These are phyloP conservation scores for Lasiodiplodia theobromae DNA, from an alignment of 2,329 filamentous ascomycete genomes.

Conservation along the genomic window DNA sequence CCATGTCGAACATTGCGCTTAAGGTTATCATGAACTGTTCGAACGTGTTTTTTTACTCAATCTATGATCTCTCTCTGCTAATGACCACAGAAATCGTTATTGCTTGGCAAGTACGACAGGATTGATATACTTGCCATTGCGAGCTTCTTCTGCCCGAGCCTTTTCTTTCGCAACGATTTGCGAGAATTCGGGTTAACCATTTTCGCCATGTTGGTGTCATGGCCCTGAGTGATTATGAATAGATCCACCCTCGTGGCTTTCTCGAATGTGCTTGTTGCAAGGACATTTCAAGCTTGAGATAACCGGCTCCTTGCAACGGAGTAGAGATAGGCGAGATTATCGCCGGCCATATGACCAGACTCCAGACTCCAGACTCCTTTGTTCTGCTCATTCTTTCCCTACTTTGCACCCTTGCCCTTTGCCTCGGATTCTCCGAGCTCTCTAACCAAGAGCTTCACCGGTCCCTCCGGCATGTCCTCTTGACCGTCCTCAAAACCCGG, in stretches of 20 bases:
- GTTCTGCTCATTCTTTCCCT: not conserved
- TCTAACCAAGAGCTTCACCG: conserved; percentile 77
- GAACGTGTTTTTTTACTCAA: too few relatives aligned
- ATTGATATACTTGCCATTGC: not conserved
- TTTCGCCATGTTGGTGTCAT: not conserved
- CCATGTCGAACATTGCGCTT: too few relatives aligned
- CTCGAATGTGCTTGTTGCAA: not conserved
- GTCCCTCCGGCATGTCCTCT: conserved; percentile 78
- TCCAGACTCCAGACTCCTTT: conserved; percentile 22
- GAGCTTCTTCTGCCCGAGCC: not conserved
- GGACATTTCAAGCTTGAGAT: not conserved
- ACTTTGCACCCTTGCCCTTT: conserved; percentile 79
- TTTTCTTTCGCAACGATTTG: not conserved
- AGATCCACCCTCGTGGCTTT: not conserved
- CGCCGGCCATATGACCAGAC: conserved; percentile 2
- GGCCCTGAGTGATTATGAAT: not conserved
- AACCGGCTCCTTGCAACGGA: not conserved
- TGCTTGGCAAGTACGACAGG: not conserved
- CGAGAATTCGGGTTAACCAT: not conserved
- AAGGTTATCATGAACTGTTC: not conserved
- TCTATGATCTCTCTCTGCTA: not conserved
- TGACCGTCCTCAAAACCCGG: conserved; percentile 89
- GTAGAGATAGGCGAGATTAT: not conserved
- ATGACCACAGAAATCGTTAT: not conserved
- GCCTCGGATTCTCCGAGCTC: conserved; percentile 89